A percentile compares a stretch with the other conserved stretches of the same genome.
phyloP scores from a whole-genome alignment of 176 grass and related monocot genomes.

The Aegilops longissima region DNA sequence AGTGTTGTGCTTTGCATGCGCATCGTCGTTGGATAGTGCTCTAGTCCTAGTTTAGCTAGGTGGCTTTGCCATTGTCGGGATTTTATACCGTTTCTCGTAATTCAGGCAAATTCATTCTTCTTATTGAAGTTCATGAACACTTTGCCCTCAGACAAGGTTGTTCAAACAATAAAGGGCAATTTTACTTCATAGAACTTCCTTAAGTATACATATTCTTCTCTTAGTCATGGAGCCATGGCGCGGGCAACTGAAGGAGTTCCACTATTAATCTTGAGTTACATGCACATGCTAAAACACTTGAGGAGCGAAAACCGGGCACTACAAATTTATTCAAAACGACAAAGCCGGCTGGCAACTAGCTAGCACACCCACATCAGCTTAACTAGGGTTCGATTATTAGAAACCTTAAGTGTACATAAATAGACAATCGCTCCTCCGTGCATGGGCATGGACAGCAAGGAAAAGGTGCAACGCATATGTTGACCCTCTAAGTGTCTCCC shows the following conservation, averaged over 20 bases:
- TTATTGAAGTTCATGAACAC: neutral
- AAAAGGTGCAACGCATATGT: neutral
- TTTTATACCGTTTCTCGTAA: neutral
- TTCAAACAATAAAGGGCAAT: neutral
- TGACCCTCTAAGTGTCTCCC: neutral
- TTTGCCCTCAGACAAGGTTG: neutral
- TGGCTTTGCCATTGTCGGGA: neutral
- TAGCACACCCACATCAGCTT: neutral
- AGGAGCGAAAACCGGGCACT: neutral
- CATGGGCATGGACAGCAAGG: neutral
- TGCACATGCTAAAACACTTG: neutral
- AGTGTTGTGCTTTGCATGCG: neutral
- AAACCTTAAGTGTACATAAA: neutral
- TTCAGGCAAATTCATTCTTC: neutral
- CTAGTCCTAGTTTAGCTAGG: neutral
- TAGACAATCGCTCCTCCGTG: neutral
- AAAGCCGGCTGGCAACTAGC: neutral
- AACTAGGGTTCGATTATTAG: neutral
- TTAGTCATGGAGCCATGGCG: no score
- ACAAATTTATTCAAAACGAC: neutral
- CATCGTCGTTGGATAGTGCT: neutral
- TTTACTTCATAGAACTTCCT: neutral
- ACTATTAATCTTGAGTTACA: no score
- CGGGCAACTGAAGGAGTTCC: no score
- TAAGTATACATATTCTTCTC: no score